Evolutionary conservation across 2,329 filamentous ascomycete genomes (phyloP), one percentile per base, ranked within the genome.

Genomic region (Akanthomyces muscarius): DNA sequence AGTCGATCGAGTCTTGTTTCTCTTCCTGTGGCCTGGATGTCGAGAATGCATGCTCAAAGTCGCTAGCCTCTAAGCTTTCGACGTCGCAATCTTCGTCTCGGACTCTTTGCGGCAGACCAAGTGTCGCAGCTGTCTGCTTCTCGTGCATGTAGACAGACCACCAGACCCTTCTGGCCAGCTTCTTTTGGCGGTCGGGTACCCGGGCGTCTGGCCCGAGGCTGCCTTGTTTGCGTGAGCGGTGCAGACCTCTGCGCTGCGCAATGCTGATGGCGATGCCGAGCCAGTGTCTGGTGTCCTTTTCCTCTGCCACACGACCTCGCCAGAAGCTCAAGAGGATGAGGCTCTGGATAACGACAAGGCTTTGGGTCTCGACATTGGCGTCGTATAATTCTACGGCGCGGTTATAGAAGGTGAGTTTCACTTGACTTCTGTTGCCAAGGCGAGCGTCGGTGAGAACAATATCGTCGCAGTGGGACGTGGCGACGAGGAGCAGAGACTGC

Each of bases 301-400:
- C 75, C 30, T 77, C 72, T 0, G 71, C 69, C 0, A 79, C 76
- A 0, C 76, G 76, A 18, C 76, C 78, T 30, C 80, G 74, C 81
- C 80, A 83, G 61, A 80, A 83, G 66, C 80, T 82, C 68, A 83
- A 71, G 33, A 83, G 66, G 63, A 83, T 81, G 3, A 83, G 66
- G 1, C 77, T 72, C 66, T 82, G 79, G 1, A 82, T 71, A 14
- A 80, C 75, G 0, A 73, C 74, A 0, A 80, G 68, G 25, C 77
- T 80, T 30, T 81, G 75, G 1, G 72, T 75, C 66, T 83, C 80
- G 61, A 73, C 77, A 16, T 80, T 80, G 0, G 78, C 76, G 65
- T 83, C 79, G 58, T 80, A 83, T 0, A 83, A 75, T 45, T 77
- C 76, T 60, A 79, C 78, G 1, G 80, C 79, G 2, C 78, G 72